phyloP scores from a whole-genome alignment of 306 rosid genomes.

The Astragalus glycyphyllos region DNA sequence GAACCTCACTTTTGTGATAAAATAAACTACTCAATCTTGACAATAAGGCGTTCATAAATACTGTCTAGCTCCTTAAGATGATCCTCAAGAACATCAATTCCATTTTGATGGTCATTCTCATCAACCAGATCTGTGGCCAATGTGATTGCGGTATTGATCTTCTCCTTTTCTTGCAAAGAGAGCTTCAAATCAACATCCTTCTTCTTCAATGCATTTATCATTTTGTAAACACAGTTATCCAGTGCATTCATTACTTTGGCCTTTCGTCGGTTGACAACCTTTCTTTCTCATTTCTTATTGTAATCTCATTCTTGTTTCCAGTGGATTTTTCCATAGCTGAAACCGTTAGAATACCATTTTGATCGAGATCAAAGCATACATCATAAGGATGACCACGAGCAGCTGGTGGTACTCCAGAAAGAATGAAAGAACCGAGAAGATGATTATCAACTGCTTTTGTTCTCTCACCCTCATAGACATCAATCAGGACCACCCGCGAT shows the following conservation, averaged over 20 bases:
- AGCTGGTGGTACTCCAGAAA: slow-evolving; percentile 45
- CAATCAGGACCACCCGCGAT: slow-evolving; percentile 16
- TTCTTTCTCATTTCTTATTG: slow-evolving; percentile 50
- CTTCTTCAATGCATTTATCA: slow-evolving; percentile 28
- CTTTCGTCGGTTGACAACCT: slow-evolving; percentile 45
- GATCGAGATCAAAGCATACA: slow-evolving; percentile 52
- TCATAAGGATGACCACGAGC: slow-evolving; percentile 45
- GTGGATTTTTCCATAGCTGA: slow-evolving; percentile 50
- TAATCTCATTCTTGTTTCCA: slow-evolving; percentile 39
- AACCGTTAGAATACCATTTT: slow-evolving; percentile 37
- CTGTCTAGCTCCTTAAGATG: too few relatives aligned
- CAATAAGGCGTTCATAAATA: too few relatives aligned
- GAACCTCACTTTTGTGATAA: too few relatives aligned
- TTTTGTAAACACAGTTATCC: slow-evolving; percentile 39
- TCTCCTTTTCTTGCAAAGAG: too few relatives aligned
- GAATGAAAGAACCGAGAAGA: slow-evolving; percentile 43
- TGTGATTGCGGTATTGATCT: slow-evolving; percentile 29
- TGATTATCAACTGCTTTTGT: slow-evolving; percentile 20
- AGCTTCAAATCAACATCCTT: too few relatives aligned
- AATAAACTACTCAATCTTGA: too few relatives aligned
- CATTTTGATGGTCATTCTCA: background rate
- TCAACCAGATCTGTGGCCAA: slow-evolving; percentile 45
- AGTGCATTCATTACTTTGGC: slow-evolving; percentile 26
- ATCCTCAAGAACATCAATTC: background rate
- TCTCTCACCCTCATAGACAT: slow-evolving; percentile 66